These are phyloP conservation scores for Pyrus bretschneideri DNA, from an alignment of 306 rosid species.

Conservation along the genomic window DNA sequence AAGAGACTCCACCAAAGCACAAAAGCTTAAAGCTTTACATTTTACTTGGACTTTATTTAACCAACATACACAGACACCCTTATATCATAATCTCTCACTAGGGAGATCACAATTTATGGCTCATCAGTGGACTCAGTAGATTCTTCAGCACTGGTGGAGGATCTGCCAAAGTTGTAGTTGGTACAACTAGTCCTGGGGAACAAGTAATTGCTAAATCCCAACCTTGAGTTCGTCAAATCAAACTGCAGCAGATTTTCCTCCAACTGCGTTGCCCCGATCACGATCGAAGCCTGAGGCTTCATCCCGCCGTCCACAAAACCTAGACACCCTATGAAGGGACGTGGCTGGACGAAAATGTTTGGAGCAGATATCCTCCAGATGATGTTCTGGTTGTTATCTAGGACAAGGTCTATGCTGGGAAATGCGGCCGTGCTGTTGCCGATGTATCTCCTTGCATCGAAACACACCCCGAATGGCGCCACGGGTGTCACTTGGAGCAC, in stretches of 20 bases:
- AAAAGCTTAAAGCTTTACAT: neutral
- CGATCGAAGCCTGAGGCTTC: constrained; percentile 21
- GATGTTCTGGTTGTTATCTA: constrained; percentile 9
- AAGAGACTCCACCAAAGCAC: neutral
- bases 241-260: constrained; percentile 34
- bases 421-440: neutral
- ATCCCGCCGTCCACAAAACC: constrained; percentile 42
- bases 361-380: constrained; percentile 40
- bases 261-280: constrained; percentile 35
- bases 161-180: constrained; percentile 21
- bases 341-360: constrained; percentile 27
- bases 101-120: constrained; percentile 1
- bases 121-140: neutral
- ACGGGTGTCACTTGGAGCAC: constrained; percentile 23
- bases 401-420: constrained; percentile 34
- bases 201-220: constrained; percentile 39
- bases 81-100: neutral
- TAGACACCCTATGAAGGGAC: constrained; percentile 36
- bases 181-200: constrained; percentile 29
- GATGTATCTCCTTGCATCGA: constrained; percentile 11
- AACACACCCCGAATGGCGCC: constrained; percentile 45
- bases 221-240: constrained; percentile 34
- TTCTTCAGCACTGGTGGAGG: neutral
- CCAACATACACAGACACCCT: neutral
- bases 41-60: neutral